Conservation (phyloP, 495 filamentous ascomycete species). For the Penicillium waksmanii region DNA sequence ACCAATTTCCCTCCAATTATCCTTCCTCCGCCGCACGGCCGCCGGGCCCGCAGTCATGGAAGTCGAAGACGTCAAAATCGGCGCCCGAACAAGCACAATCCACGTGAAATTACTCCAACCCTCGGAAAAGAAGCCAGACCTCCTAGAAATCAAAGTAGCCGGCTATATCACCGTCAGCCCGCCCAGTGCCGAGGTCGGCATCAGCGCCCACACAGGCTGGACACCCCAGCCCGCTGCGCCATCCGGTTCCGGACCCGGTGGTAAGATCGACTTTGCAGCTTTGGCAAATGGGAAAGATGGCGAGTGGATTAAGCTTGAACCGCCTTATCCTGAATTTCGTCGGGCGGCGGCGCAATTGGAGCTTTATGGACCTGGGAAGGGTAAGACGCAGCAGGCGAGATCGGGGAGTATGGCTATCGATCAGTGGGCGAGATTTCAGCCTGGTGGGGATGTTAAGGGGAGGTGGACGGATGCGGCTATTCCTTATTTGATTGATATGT, state of each 20-base stretch:
- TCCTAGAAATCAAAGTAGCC: constrained; percentile 59
- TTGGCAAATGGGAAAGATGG: constrained; percentile 41
- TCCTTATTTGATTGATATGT: constrained; percentile 66
- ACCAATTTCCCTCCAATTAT: constrained; percentile 65
- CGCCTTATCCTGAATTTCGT: constrained; percentile 51
- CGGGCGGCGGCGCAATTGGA: constrained; percentile 58
- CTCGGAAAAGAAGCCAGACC: constrained; percentile 25
- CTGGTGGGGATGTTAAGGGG: constrained; percentile 41
- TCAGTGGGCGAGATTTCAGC: constrained; percentile 65
- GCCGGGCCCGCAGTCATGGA: constrained; percentile 63
- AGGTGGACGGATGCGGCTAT: constrained; percentile 59
- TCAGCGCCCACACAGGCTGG: constrained; percentile 58
- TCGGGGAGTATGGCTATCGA: constrained; percentile 51
- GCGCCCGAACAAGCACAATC: constrained; percentile 68
- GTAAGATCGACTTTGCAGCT: constrained; percentile 27
- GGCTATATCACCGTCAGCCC: constrained; percentile 73
- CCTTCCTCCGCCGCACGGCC: constrained; percentile 71
- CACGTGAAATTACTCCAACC: constrained; percentile 66
- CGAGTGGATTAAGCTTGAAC: constrained; percentile 33
- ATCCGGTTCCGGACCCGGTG: constrained; percentile 31
- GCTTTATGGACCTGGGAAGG: constrained; percentile 56
- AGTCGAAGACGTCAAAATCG: constrained; percentile 74
- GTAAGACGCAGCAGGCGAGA: constrained; percentile 33
- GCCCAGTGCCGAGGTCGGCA: constrained; percentile 59
- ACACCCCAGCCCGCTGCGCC: constrained; percentile 49